Percentiles rank a stretch among this genome's conserved stretches.
phyloP scores from a whole-genome alignment of 768 basidiomycete genomes.

The Auriscalpium microsporum region DNA sequence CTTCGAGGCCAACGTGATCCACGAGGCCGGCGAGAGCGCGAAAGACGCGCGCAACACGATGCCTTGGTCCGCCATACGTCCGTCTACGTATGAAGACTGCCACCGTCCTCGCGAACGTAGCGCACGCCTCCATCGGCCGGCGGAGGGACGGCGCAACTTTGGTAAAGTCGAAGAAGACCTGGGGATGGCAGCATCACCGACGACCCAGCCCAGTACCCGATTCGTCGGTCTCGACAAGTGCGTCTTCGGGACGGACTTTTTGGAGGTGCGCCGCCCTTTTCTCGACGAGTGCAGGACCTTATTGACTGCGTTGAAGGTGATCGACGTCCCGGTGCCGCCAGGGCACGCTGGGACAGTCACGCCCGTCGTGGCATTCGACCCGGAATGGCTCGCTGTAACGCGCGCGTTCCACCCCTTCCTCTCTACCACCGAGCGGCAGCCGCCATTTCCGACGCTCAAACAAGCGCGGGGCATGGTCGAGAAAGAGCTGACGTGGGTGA shows the following conservation, averaged over 20 bases:
- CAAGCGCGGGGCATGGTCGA: constrained; percentile 44
- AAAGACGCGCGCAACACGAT: no score
- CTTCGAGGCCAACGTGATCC: constrained; percentile 51
- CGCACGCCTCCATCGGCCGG: no score
- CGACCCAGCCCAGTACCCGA: constrained; percentile 33
- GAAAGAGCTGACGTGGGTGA: constrained; percentile 63
- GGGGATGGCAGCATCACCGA: no score
- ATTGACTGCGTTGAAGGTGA: constrained; percentile 37
- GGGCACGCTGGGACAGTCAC: neutral
- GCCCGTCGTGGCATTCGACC: constrained; percentile 61
- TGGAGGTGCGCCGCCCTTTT: constrained; percentile 49
- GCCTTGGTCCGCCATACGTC: no score
- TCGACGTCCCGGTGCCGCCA: constrained; percentile 45
- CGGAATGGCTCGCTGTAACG: constrained; percentile 90
- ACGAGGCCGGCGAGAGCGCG: no score
- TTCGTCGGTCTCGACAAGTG: constrained; percentile 94
- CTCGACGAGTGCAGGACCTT: neutral
- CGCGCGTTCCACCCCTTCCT: constrained; percentile 80
- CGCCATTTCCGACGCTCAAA: constrained; percentile 50
- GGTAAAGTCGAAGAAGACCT: no score
- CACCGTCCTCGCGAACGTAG: no score
- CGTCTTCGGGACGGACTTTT: constrained; percentile 49
- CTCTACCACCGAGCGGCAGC: constrained; percentile 42
- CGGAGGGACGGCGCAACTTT: no score
- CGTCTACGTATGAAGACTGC: no score